Percentiles rank a stretch among this genome's conserved stretches.
phyloP scores from a whole-genome alignment of 148 eudicot species.

The Agrostemma githago region DNA sequence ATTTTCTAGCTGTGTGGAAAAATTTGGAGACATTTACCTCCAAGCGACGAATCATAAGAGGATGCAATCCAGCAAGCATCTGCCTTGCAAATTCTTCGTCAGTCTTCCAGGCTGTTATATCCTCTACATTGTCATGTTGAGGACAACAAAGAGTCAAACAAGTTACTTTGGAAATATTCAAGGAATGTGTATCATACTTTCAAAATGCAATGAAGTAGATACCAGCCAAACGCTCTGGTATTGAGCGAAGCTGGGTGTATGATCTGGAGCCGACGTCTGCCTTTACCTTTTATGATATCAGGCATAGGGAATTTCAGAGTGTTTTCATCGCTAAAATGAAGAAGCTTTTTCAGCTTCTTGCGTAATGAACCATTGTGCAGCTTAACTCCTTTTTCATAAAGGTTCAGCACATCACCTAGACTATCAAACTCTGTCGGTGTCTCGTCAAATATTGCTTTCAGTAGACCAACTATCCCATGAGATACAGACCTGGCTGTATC shows the following conservation, averaged over 20 bases:
- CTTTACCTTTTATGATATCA: conserved; percentile 62
- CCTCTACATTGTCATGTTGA: conserved; percentile 37
- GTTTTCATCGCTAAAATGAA: conserved; percentile 44
- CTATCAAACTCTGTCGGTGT: conserved; percentile 61
- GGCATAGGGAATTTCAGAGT: conserved; percentile 65
- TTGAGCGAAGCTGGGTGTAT: neutral
- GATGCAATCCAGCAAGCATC: conserved; percentile 84
- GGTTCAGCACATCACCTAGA: conserved; percentile 45
- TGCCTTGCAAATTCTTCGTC: conserved; percentile 91
- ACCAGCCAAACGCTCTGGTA: neutral
- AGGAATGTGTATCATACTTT: neutral
- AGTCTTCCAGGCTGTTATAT: conserved; percentile 66
- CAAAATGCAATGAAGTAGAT: neutral
- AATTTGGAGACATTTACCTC: conserved; percentile 29
- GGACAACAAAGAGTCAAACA: neutral
- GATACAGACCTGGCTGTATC: conserved; percentile 46
- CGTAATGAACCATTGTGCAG: conserved; percentile 33
- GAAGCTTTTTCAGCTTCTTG: conserved; percentile 38
- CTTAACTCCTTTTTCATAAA: conserved; percentile 54
- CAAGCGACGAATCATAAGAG: conserved; percentile 56
- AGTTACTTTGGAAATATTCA: neutral
- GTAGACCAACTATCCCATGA: conserved; percentile 45
- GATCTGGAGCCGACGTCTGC: neutral
- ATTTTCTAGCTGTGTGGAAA: neutral
- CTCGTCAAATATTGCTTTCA: conserved; percentile 41